Base-by-base conservation (phyloP, 352 stramenopile genomes). In the Pythium dissimile region DNA sequence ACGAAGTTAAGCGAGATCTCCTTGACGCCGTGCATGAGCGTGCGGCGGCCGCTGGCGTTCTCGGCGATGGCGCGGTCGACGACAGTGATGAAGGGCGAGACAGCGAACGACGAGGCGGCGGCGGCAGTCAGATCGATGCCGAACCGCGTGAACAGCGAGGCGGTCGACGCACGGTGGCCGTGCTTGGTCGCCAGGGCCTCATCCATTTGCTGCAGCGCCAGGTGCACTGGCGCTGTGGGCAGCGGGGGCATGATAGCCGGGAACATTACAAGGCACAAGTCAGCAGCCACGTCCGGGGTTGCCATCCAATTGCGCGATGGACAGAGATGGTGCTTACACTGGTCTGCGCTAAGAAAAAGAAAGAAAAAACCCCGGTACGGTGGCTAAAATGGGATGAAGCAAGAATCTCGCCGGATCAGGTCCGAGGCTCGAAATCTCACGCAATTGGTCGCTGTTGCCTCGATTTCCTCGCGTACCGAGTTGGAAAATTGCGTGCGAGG, bases 1-100 rank as follows among this genome's bases (percentile, higher is more conserved):
- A 84, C 21, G 18, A 77, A 72, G 21, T 50, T 62, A 18, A 37
- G 47, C 4, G 60, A 67, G 3, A 75, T 54, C 44, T 75, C 67
- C 26, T 65, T 64, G 24, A 83, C 44, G 20, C 64, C 65, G 21
- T 64, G 50, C 31, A 37, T 38, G 13, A 84, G 58, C 9, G 63
- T 66, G 35, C 69, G 68, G 12, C 51, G 45, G 18, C 74, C 74
- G 43, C 59, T 71, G 28, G 72, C 71, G 47, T 84, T 84, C 41
- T 80, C 71, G 18, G 80, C 72, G 52, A 84, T 76, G 13, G 72
- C 72, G 18, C 73, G 72, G 51, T 84, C 74, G 20, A 84, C 59
- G 38, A 78, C 66, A 2, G 71, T 78, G 42, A 81, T 79, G 42
- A 77, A 75, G 1, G 69, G 69, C 21, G 69, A 72, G 2, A 77